Conservation (phyloP, 306 rosid species). For the Ochetophila trinervis region DNA sequence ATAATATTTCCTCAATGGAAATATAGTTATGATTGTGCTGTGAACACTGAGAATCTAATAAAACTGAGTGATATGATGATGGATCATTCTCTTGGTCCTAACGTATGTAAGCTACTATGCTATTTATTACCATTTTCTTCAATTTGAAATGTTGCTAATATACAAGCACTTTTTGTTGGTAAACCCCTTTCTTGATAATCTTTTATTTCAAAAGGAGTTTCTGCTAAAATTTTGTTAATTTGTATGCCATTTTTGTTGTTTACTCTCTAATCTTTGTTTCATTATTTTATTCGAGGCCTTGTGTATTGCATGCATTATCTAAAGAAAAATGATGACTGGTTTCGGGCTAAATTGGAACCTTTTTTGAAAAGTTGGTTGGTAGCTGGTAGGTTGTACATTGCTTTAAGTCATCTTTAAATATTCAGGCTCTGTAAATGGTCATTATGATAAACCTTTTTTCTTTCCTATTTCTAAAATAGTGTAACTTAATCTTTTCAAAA, state of each 20-base stretch:
- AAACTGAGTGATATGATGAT: constrained; percentile 79
- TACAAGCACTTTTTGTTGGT: too few relatives aligned
- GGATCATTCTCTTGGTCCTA: constrained; percentile 90
- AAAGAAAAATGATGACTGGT: constrained; percentile 91
- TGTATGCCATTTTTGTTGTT: constrained; percentile 5
- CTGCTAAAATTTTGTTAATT: neutral
- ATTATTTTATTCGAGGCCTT: constrained; percentile 58
- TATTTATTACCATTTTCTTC: neutral
- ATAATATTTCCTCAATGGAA: constrained; percentile 31
- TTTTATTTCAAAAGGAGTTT: neutral
- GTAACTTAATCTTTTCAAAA: too few relatives aligned
- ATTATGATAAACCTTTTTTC: neutral
- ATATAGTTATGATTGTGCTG: constrained; percentile 78
- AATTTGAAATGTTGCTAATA: too few relatives aligned
- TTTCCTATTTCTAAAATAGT: too few relatives aligned
- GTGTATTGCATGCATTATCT: constrained; percentile 92
- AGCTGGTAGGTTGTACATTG: constrained; percentile 44
- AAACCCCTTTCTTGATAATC: too few relatives aligned
- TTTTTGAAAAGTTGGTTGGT: constrained; percentile 82
- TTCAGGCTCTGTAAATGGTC: too few relatives aligned
- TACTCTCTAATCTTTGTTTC: constrained; percentile 17
- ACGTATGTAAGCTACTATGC: constrained; percentile 57
- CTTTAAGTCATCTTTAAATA: neutral
- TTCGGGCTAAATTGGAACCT: constrained; percentile 75
- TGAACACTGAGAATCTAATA: constrained; percentile 75